These are phyloP conservation scores for Martiniozyma asiatica DNA, from an alignment of 1,139 yeast genomes.

Conservation along the genomic window DNA sequence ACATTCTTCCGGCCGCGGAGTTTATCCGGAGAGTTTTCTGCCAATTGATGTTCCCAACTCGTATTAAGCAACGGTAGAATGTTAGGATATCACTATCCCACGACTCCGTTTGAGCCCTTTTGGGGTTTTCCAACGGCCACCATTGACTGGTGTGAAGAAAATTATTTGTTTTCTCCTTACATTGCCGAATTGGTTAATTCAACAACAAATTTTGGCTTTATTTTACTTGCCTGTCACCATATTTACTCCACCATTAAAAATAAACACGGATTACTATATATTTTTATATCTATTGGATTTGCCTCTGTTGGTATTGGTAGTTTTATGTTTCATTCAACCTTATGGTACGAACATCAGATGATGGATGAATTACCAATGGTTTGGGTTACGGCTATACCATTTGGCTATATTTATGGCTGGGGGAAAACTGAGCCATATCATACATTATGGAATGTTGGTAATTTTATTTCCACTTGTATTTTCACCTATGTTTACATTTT, in stretches of 20 bases:
- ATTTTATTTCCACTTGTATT: slow-evolving; percentile 42
- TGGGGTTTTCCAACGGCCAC: slow-evolving; percentile 41
- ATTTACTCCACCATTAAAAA: slow-evolving; percentile 49
- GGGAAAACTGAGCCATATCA: slow-evolving; percentile 28
- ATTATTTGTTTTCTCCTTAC: slow-evolving; percentile 73
- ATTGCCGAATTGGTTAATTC: slow-evolving; percentile 87
- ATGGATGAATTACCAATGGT: slow-evolving; percentile 97
- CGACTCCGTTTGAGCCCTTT: slow-evolving; percentile 9
- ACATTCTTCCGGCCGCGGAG: too few relatives aligned
- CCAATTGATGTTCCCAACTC: too few relatives aligned
- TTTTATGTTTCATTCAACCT: slow-evolving; percentile 94
- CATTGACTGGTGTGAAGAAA: slow-evolving; percentile 96
- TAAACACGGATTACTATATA: slow-evolving; percentile 55
- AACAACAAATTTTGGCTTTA: slow-evolving; percentile 48
- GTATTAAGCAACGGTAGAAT: too few relatives aligned
- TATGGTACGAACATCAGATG: slow-evolving; percentile 75
- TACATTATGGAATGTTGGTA: slow-evolving; percentile 24
- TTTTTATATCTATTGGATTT: slow-evolving; percentile 66
- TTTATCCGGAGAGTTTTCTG: too few relatives aligned
- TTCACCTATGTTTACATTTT: slow-evolving; percentile 54
- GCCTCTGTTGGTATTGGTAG: slow-evolving; percentile 84
- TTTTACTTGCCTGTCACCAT: slow-evolving; percentile 57
- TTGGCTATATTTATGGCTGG: slow-evolving; percentile 79
- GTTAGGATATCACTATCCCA: slow-evolving; percentile 10
- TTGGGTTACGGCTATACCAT: slow-evolving; percentile 91